These are phyloP conservation scores for Geosmithia morbida DNA, from an alignment of 2,329 filamentous ascomycete species.

Conservation along the genomic window DNA sequence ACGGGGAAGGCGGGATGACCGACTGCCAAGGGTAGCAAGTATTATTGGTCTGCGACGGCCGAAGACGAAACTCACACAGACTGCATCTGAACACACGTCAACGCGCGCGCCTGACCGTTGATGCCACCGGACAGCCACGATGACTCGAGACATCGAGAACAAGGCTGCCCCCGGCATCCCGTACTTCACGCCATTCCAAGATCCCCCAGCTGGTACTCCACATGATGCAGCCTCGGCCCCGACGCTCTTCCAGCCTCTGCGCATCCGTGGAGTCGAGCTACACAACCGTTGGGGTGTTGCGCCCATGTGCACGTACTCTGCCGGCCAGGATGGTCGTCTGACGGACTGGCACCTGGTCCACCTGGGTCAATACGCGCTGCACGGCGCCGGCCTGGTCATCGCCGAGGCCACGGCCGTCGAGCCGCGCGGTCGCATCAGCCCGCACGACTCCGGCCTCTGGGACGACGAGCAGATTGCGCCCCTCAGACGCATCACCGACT, in stretches of 20 bases:
- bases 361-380: slow-evolving; percentile 61
- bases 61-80: too few species aligned
- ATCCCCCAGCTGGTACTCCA: slow-evolving; percentile 33
- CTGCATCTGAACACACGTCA: too few species aligned
- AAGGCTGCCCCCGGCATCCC: slow-evolving; percentile 28
- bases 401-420: slow-evolving; percentile 62
- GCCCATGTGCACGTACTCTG: slow-evolving; percentile 43
- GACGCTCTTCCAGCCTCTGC: slow-evolving; percentile 41
- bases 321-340: slow-evolving; percentile 44
- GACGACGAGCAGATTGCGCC: slow-evolving; percentile 67
- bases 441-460: slow-evolving; percentile 71
- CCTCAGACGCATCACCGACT: slow-evolving; percentile 34
- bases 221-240: slow-evolving; percentile 24
- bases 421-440: slow-evolving; percentile 69
- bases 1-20: too few species aligned
- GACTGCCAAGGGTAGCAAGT: too few species aligned
- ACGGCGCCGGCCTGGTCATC: slow-evolving; percentile 55
- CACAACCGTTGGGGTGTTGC: slow-evolving; percentile 3
- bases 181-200: slow-evolving; percentile 40
- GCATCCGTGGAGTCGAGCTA: slow-evolving; percentile 29
- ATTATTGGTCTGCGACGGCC: too few species aligned
- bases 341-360: slow-evolving; percentile 76
- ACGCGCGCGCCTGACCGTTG: too few species aligned
- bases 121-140: not conserved
- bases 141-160: slow-evolving; percentile 10